phyloP scores from a whole-genome alignment of 2,329 filamentous ascomycete genomes.

The Pyrenochaeta sp. region DNA sequence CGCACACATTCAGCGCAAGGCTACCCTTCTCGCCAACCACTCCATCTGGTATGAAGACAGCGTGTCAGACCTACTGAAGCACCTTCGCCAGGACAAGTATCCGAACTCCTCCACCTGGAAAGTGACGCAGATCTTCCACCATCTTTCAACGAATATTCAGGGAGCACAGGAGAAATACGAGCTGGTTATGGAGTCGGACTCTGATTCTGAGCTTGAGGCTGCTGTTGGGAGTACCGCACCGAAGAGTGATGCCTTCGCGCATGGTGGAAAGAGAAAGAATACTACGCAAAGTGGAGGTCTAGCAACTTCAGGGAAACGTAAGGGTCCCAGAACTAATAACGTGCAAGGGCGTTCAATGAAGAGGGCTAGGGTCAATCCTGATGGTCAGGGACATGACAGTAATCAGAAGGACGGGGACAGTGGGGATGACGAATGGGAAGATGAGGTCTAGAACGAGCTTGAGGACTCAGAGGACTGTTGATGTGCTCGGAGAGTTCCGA shows the following conservation, averaged over 20 bases:
- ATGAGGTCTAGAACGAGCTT: too few species aligned
- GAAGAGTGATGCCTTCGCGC: background rate
- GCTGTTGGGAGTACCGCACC: background rate
- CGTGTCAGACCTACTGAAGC: background rate
- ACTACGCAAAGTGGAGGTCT: background rate
- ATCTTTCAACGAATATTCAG: background rate
- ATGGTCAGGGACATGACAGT: background rate
- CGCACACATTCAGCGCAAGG: background rate
- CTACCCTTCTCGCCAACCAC: background rate
- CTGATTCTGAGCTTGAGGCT: background rate
- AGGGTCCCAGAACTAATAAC: background rate
- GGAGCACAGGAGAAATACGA: background rate
- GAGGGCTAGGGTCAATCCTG: background rate
- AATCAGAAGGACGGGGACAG: background rate
- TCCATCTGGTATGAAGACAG: background rate
- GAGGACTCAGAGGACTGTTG: too few species aligned
- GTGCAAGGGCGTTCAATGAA: background rate
- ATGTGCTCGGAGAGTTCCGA: too few species aligned
- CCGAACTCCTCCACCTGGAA: background rate
- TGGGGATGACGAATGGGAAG: too few species aligned
- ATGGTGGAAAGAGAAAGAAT: background rate
- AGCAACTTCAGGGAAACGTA: background rate
- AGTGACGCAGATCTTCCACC: background rate
- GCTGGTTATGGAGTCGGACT: background rate
- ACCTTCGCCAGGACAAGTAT: background rate